These are phyloP conservation scores for Trichoderma koningii DNA, from an alignment of 2,329 filamentous ascomycete species.

Conservation along the genomic window DNA sequence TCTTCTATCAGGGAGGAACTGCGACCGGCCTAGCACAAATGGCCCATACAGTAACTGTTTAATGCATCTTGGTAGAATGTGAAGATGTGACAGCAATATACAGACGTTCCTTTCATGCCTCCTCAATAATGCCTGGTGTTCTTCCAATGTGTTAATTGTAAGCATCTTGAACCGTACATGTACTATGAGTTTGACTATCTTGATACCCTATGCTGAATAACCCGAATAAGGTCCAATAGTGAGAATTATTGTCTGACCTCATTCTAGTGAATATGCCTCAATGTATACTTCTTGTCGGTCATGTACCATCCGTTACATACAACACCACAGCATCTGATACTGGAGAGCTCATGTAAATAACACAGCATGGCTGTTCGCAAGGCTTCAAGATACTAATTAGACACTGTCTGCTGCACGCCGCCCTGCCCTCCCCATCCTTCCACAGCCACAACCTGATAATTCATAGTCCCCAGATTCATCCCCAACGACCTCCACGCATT, in stretches of 20 bases:
- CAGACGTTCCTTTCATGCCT: constrained; percentile 1
- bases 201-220: too few relatives aligned
- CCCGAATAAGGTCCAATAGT: too few relatives aligned
- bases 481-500: constrained; percentile 48
- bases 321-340: background rate
- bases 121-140: too few relatives aligned
- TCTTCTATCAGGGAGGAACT: background rate
- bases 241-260: too few relatives aligned
- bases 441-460: constrained; percentile 61
- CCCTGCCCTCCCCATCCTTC: constrained; percentile 53
- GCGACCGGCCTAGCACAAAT: constrained; percentile 4
- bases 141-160: too few relatives aligned
- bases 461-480: constrained; percentile 49
- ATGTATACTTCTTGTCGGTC: too few relatives aligned
- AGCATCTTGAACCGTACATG: too few relatives aligned
- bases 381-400: background rate
- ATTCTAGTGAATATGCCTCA: too few relatives aligned
- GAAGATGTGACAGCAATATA: background rate
- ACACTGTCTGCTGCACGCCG: background rate
- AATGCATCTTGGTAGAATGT: background rate
- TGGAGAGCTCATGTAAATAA: background rate
- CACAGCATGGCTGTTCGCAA: background rate
- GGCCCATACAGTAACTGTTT: background rate
- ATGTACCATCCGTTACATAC: too few relatives aligned
- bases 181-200: too few relatives aligned